Evolutionary conservation across 768 basidiomycete genomes (phyloP), one percentile per base, ranked within the genome.

Genomic region (Mrakia gelida): DNA sequence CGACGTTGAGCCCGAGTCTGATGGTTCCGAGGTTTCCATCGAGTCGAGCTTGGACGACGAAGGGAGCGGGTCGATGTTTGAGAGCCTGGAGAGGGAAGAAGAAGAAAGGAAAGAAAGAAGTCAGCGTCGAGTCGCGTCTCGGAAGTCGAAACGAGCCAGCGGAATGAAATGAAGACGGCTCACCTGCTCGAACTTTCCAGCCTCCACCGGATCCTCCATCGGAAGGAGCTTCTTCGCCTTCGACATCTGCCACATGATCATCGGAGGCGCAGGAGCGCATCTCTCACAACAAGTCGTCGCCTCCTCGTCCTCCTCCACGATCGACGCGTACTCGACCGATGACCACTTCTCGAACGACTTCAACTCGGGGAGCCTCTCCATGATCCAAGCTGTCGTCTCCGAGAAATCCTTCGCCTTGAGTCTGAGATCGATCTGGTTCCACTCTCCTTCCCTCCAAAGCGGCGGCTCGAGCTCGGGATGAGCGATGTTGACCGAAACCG

Each of bases 1-100:
- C 89, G 49, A 94, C 88, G 82, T 98, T 98, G 81, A 95, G 88
- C 56, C 94, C 95, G 45, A 97, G 90, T 76, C 91, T 90, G 70
- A 95, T 90, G 54, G 87, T 87, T 0, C 94, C 95, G 6, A 86
- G 83, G 28, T 89, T 89, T 61, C 89, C 84, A 30, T 89, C 88
- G 7, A 83, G 73, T 77, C 83, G 75, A 43, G 95, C 87, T 82
- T 95, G 93, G 0, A 94, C 92, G 73, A 95, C 88, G 83, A 97
- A 94, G 0, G 95, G 91, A 67, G 87, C 89, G 0, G 95, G 95
- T 28, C 95, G 90, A 76, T 88, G 87, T 85, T 98, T 98, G 76
- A 98, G 87, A 52, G 49, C 49, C 49, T 52, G 49, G 8, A 45
- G 45, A 45, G 45, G 9, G 45, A 45, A 45, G 45, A 45, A 45